Evolutionary conservation across 106 monocot species (phyloP).

Genomic region (Phalaenopsis aphrodite): DNA sequence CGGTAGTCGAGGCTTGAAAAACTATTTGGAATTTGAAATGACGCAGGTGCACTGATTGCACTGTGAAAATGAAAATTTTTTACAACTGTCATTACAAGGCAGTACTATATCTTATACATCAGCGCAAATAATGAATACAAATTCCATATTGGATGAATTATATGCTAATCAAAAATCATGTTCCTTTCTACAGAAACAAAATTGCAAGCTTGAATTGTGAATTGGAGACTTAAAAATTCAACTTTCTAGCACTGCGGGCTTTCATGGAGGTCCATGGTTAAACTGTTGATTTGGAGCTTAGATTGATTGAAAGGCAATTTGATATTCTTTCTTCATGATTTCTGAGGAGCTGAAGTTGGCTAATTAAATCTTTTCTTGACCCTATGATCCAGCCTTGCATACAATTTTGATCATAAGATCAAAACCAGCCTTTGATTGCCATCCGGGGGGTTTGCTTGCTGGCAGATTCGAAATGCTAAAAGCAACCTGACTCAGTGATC

Average conservation of each 20-base stretch:
- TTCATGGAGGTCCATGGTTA: too few relatives aligned
- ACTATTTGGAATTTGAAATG: too few relatives aligned
- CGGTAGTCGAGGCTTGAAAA: background rate
- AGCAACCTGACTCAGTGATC: slow-evolving; percentile 43
- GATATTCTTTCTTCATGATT: background rate
- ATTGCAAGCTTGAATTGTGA: too few relatives aligned
- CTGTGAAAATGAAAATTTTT: too few relatives aligned
- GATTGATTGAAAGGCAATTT: background rate
- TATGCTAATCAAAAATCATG: background rate
- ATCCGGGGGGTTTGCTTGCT: background rate
- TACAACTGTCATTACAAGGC: too few relatives aligned
- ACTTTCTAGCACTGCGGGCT: too few relatives aligned
- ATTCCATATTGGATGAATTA: background rate
- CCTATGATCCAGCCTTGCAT: background rate
- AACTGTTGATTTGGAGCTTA: too few relatives aligned
- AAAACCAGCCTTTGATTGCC: background rate
- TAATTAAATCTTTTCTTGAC: background rate
- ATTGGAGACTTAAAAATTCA: too few relatives aligned
- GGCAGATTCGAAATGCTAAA: background rate
- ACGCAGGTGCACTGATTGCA: too few relatives aligned
- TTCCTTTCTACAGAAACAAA: too few relatives aligned
- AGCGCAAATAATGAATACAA: background rate
- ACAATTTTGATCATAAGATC: too few relatives aligned
- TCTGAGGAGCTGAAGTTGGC: background rate
- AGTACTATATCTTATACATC: too few relatives aligned